Evolutionary conservation across 345 rosid species (phyloP).

Genomic region (Litchi chinensis): DNA sequence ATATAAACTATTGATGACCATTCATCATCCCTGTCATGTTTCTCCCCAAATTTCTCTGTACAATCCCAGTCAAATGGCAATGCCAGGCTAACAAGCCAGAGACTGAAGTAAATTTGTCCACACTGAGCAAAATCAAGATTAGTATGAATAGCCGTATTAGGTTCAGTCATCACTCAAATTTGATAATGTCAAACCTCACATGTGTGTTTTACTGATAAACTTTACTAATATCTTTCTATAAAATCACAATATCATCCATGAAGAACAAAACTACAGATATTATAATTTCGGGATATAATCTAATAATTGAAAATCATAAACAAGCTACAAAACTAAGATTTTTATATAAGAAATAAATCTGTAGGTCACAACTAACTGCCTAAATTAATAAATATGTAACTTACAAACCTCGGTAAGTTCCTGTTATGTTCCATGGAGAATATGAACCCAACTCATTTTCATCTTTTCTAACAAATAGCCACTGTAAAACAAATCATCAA

Average conservation of each 20-base stretch:
- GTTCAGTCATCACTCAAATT: neutral
- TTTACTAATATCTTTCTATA: too few relatives aligned
- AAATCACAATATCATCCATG: neutral
- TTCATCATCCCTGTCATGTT: neutral
- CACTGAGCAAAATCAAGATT: neutral
- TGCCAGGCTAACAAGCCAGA: neutral
- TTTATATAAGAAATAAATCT: neutral
- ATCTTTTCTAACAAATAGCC: conserved; percentile 70
- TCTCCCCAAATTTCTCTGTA: neutral
- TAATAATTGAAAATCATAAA: neutral
- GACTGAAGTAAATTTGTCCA: neutral
- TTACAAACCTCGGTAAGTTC: conserved; percentile 91
- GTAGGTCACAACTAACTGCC: neutral
- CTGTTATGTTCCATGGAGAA: conserved; percentile 92
- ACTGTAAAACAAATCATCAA: conserved; percentile 54
- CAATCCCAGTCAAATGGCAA: neutral
- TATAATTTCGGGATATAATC: neutral
- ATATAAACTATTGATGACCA: neutral
- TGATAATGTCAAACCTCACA: neutral
- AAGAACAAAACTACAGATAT: neutral
- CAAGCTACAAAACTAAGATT: neutral
- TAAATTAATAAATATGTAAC: conserved; percentile 4
- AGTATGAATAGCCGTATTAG: neutral
- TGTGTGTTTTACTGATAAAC: neutral
- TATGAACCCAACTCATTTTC: conserved; percentile 67